A percentile compares a stretch with the other conserved stretches of the same genome.
Evolutionary conservation across 495 filamentous ascomycete genomes (phyloP).

Genomic region (Penicillium crystallinum): DNA sequence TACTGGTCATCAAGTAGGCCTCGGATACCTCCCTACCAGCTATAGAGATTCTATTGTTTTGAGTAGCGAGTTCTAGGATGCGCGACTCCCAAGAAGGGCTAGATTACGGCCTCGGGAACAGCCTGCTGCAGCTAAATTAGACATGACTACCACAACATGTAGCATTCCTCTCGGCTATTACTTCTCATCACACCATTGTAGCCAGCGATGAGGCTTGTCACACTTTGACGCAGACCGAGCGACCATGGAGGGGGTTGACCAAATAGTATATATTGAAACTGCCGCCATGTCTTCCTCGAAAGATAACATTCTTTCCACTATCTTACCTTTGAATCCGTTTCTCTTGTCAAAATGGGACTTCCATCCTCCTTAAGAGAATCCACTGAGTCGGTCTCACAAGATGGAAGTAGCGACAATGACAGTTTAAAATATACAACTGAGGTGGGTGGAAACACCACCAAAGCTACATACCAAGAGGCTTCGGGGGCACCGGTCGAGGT

Average conservation of each 20-base stretch:
- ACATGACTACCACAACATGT: not conserved
- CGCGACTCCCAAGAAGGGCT: not conserved
- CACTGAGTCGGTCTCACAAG: not conserved
- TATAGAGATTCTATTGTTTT: not conserved
- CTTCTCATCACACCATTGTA: conserved; percentile 1
- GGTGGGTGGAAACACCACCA: conserved; percentile 51
- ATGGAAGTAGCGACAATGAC: conserved; percentile 25
- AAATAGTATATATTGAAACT: not conserved
- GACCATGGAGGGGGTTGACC: not conserved
- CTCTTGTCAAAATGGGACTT: not conserved
- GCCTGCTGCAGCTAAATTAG: not conserved
- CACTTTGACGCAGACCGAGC: not conserved
- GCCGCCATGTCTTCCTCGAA: not conserved
- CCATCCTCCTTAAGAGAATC: not conserved
- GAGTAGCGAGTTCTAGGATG: not conserved
- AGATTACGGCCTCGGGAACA: not conserved
- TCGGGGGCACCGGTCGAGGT: conserved; percentile 58
- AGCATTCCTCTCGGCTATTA: not conserved
- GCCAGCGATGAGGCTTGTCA: not conserved
- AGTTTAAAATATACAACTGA: conserved; percentile 46
- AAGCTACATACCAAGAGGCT: conserved; percentile 57
- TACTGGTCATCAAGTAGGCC: not conserved
- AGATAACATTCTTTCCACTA: not conserved
- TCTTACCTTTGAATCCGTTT: not conserved
- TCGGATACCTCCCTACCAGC: not conserved